phyloP scores from a whole-genome alignment of 2,329 filamentous ascomycete species.

The Penicillium glabrum region DNA sequence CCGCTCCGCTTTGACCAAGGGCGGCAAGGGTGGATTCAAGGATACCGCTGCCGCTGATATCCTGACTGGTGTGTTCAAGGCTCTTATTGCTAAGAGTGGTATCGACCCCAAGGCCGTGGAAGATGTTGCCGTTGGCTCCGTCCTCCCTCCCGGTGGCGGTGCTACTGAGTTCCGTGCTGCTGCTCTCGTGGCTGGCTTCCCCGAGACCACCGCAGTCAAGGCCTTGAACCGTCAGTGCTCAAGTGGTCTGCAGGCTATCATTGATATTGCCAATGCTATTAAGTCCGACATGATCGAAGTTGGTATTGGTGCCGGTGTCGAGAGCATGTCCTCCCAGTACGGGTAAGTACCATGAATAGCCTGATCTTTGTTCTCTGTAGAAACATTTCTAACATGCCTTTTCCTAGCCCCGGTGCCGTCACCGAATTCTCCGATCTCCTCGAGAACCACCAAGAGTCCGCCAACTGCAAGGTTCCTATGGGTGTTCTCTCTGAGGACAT shows the following conservation, averaged over 20 bases:
- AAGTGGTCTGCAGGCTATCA: slow-evolving; percentile 85
- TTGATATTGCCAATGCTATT: slow-evolving; percentile 94
- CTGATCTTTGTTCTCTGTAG: background rate
- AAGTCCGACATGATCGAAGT: slow-evolving; percentile 89
- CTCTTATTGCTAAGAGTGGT: slow-evolving; percentile 77
- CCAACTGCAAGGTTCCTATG: slow-evolving; percentile 98
- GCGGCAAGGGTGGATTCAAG: slow-evolving; percentile 92
- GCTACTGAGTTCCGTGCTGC: slow-evolving; percentile 97
- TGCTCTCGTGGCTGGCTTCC: slow-evolving; percentile 85
- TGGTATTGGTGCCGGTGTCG: slow-evolving; percentile 89
- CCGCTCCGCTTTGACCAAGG: slow-evolving; percentile 88
- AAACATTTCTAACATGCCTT: background rate
- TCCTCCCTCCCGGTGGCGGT: slow-evolving; percentile 88
- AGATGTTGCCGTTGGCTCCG: slow-evolving; percentile 87
- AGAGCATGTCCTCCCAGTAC: slow-evolving; percentile 94
- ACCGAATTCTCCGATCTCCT: slow-evolving; percentile 90
- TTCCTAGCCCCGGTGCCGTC: slow-evolving; percentile 71
- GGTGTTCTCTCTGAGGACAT: slow-evolving; percentile 90
- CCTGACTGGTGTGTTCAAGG: slow-evolving; percentile 78
- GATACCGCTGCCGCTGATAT: slow-evolving; percentile 87
- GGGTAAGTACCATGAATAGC: slow-evolving; percentile 58
- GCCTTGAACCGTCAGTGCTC: slow-evolving; percentile 93
- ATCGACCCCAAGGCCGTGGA: slow-evolving; percentile 88
- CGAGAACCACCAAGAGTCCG: slow-evolving; percentile 75
- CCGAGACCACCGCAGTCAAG: slow-evolving; percentile 79